These are phyloP conservation scores for Cyberlindnera galapagoensis DNA, from an alignment of 805 yeast genomes.

Conservation along the genomic window DNA sequence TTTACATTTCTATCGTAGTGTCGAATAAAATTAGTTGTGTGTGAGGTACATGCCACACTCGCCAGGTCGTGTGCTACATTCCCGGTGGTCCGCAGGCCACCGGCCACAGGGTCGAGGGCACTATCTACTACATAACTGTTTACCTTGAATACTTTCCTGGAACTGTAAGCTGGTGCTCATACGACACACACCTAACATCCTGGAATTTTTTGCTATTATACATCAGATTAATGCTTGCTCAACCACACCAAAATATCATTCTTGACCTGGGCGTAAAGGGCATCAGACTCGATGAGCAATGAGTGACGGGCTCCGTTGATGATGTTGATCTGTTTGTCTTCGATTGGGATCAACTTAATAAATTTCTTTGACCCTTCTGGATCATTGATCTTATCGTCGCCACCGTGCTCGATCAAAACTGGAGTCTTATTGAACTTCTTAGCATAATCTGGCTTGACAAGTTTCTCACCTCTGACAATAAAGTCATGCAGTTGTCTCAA, in stretches of 20 bases:
- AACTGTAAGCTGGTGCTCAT: too few species aligned
- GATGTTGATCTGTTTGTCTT: constrained; percentile 16
- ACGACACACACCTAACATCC: too few species aligned
- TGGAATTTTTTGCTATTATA: too few species aligned
- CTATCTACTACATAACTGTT: too few species aligned
- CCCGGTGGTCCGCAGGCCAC: too few species aligned
- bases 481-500: constrained; percentile 53
- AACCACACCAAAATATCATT: constrained; percentile 36
- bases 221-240: constrained; percentile 3
- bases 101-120: too few species aligned
- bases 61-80: too few species aligned
- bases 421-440: constrained; percentile 31
- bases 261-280: constrained; percentile 30
- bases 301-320: constrained; percentile 36
- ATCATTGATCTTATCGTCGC: constrained; percentile 59
- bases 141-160: too few species aligned
- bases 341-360: constrained; percentile 8
- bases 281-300: constrained; percentile 40
- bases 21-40: too few species aligned
- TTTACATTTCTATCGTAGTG: too few species aligned
- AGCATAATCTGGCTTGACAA: constrained; percentile 34
- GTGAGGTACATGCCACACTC: too few species aligned
- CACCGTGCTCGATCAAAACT: constrained; percentile 55
- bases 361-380: constrained; percentile 16
- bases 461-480: constrained; percentile 50